Evolutionary conservation across 1,284 basidiomycete genomes (phyloP), one percentile per base, ranked within the genome.

Genomic region (Peniophora sp.): DNA sequence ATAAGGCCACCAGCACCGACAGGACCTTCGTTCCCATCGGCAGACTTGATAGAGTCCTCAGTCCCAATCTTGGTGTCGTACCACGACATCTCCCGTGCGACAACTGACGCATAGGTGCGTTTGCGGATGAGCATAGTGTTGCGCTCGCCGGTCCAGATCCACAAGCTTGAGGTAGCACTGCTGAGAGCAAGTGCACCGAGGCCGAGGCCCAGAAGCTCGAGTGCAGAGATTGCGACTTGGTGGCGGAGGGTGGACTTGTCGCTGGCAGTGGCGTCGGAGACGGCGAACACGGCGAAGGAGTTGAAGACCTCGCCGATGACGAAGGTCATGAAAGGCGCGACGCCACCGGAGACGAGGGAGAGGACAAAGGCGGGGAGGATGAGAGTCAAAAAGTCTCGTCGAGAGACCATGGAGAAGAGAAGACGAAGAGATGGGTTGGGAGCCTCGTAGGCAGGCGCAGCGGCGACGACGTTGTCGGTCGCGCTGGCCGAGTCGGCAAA

Each of bases 321-420:
- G 50, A 82, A 78, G 5, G 96, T 95, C 93, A 98, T 97, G 72
- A 90, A 90, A 1, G 96, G 92, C 0, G 90, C 92, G 35, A 97
- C 75, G 35, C 84, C 79, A 43, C 92, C 90, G 0, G 85, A 77
- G 41, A 81, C 68, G 38, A 92, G 53, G 3, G 92, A 88, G 23
- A 83, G 74, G 43, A 80, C 17, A 49, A 89, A 58, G 2, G 89
- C 92, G 1, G 95, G 95, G 23, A 85, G 56, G 49, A 95, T 68
- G 53, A 92, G 72, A 20, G 74, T 57, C 47, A 80, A 59, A 51
- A 76, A 60, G 58, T 89, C 80, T 45, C 73, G 73, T 24, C 68
- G 64, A 1, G 81, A 71, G 51, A 86, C 71, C 51, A 84, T 73
- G 32, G 81, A 81, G 66, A 88, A 91, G 47, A 92, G 75, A 17